phyloP scores from a whole-genome alignment of 352 stramenopile genomes.

The Globisporangium canariense region DNA sequence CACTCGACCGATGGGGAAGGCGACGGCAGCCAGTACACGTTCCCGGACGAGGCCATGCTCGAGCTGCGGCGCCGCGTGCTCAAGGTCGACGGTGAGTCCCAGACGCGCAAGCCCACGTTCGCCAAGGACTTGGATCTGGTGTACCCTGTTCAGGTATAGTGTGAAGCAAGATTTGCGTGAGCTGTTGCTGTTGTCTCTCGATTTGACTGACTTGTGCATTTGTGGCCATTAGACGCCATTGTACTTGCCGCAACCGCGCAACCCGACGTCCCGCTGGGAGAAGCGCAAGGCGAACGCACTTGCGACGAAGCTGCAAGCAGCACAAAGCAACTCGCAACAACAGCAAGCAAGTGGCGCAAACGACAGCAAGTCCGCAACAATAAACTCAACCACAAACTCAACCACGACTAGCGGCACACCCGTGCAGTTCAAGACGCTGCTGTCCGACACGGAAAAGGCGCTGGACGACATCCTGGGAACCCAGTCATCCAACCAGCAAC shows the following conservation, averaged over 20 bases:
- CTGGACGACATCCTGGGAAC: conserved; percentile 44
- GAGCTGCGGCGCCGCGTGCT: conserved; percentile 69
- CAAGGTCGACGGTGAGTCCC: conserved; percentile 31
- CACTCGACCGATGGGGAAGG: conserved; percentile 25
- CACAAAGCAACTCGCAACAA: conserved; percentile 1
- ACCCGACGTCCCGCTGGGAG: conserved; percentile 28
- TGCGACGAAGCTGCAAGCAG: conserved; percentile 14
- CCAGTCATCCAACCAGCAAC: conserved; percentile 17
- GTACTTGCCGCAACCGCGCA: conserved; percentile 2
- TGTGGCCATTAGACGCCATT: neutral
- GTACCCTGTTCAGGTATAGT: conserved; percentile 12
- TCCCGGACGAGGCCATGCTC: conserved; percentile 59
- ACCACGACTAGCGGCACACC: conserved; percentile 5
- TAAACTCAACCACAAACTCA: neutral
- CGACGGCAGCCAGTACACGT: conserved; percentile 27
- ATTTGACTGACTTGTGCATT: neutral
- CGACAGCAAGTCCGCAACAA: conserved; percentile 10
- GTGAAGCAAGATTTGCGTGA: neutral
- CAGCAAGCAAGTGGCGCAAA: conserved; percentile 5
- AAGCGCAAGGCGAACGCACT: conserved; percentile 35
- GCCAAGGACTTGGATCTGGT: conserved; percentile 19
- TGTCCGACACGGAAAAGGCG: conserved; percentile 46
- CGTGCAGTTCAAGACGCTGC: conserved; percentile 25
- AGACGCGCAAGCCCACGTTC: conserved; percentile 24
- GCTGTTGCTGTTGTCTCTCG: neutral